Evolutionary conservation across 805 yeast genomes (phyloP), one percentile per base, ranked within the genome.

Genomic region (Kazachstania kunashirensis): DNA sequence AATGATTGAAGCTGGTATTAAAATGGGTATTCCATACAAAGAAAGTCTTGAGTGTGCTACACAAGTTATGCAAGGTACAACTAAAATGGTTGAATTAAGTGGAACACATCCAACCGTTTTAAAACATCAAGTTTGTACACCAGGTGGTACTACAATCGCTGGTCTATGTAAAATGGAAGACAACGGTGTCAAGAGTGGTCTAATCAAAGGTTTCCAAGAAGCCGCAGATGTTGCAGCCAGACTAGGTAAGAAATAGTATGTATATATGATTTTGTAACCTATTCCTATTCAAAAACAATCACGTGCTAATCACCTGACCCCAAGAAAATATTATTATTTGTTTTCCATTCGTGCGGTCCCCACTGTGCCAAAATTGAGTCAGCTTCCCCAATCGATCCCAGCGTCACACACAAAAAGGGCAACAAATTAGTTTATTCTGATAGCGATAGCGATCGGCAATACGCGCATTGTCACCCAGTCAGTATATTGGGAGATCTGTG

Each of bases 71-170:
- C 88, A 81, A 58, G 98, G 98, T 17, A 83, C 96, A 11, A 89
- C 92, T 12, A 78, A 77, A 61, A 83, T 92, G 96, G 88, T 80
- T 1, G 72, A 79, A 44, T 73, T 75, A 46, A 78, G 86, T 9
- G 86, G 84, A 3, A 75, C 70, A 30, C 96, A 89, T 53, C 98
- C 98, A 9, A 89, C 92, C 14, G 84, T 73, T 10, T 70, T 92
- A 57, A 84, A 84, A 56, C 77, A 82, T 56, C 79, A 78, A 49
- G 92, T 92, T 7, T 86, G 96, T 56, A 92, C 98, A 0, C 98
- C 98, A 17, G 98, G 92, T 21, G 98, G 98, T 24, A 88, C 96
- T 34, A 92, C 98, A 4, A 92, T 92, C 57, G 95, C 95, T 8
- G 98, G 98, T 0, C 66, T 92, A 40, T 71, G 89, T 60, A 84